Conservation (phyloP, 768 basidiomycete genomes). For the Boletus insuetus region DNA sequence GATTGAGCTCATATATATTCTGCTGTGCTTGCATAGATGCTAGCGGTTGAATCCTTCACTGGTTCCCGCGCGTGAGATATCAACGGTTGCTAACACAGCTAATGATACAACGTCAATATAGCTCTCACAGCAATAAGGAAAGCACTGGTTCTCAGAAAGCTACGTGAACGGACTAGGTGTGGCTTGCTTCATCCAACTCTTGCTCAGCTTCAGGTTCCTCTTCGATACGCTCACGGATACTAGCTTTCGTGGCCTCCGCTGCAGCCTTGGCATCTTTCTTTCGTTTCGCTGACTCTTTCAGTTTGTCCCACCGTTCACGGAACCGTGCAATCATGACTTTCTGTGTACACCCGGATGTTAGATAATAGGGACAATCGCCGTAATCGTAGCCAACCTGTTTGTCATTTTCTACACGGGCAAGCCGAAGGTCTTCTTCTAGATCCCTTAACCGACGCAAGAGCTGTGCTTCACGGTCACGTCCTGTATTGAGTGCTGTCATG, state of each 20-base stretch:
- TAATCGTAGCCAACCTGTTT: conserved; percentile 58
- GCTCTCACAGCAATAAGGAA: conserved; percentile 3
- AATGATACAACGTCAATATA: conserved; percentile 13
- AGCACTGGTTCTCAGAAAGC: neutral
- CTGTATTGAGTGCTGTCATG: conserved; percentile 48
- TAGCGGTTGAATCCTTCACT: neutral
- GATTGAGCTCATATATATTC: no score
- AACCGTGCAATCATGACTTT: conserved; percentile 81
- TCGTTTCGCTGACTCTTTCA: conserved; percentile 84
- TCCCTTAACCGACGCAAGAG: conserved; percentile 58
- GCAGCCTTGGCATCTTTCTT: conserved; percentile 74
- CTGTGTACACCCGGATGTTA: conserved; percentile 39
- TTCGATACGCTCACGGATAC: conserved; percentile 65
- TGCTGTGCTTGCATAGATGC: neutral
- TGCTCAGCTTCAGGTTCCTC: conserved; percentile 67
- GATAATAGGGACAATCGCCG: conserved; percentile 3
- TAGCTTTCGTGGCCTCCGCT: conserved; percentile 41
- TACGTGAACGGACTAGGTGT: neutral
- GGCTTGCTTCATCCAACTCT: conserved; percentile 38
- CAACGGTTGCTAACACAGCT: conserved; percentile 5
- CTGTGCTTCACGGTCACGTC: conserved; percentile 55
- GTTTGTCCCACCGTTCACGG: conserved; percentile 84
- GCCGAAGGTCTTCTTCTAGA: conserved; percentile 74
- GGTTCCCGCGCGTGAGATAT: neutral
- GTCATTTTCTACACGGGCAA: conserved; percentile 68